Conservation (phyloP, 2,329 filamentous ascomycete genomes). For the Neocatenulostroma microsporum region DNA sequence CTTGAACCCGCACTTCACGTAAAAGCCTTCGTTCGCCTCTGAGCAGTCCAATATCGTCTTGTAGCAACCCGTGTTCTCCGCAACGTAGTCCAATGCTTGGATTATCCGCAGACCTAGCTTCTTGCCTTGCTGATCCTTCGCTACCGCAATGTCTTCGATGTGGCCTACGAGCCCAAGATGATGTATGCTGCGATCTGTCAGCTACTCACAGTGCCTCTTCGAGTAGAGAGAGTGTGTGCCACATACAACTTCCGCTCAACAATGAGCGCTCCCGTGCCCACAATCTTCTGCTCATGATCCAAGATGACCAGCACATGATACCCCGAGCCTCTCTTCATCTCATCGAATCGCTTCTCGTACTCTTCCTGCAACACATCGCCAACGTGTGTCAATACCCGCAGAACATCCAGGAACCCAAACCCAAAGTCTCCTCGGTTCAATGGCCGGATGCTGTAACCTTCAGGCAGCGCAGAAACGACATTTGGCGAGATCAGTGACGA, state of each 20-base stretch:
- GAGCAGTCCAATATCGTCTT: slow-evolving; percentile 96
- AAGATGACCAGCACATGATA: slow-evolving; percentile 86
- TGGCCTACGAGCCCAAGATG: slow-evolving; percentile 78
- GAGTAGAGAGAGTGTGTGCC: not conserved
- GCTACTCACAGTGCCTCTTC: too few relatives aligned
- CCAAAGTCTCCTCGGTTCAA: slow-evolving; percentile 70
- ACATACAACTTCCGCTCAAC: slow-evolving; percentile 89
- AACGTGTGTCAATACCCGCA: slow-evolving; percentile 86
- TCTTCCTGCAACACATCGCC: slow-evolving; percentile 70
- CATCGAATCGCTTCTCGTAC: slow-evolving; percentile 74
- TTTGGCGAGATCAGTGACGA: slow-evolving; percentile 66
- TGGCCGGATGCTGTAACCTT: slow-evolving; percentile 74
- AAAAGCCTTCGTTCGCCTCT: slow-evolving; percentile 94
- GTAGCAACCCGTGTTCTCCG: slow-evolving; percentile 85
- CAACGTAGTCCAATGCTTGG: slow-evolving; percentile 83
- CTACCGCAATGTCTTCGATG: slow-evolving; percentile 95
- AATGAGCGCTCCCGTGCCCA: slow-evolving; percentile 84
- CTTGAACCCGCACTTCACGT: slow-evolving; percentile 94
- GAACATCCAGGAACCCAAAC: slow-evolving; percentile 78
- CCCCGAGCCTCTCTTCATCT: slow-evolving; percentile 58
- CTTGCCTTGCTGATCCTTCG: slow-evolving; percentile 94
- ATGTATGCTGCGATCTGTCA: too few relatives aligned
- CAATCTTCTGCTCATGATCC: slow-evolving; percentile 62
- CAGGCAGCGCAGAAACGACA: slow-evolving; percentile 64
- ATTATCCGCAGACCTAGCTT: slow-evolving; percentile 89